Evolutionary conservation across 352 stramenopile genomes (phyloP), one percentile per base, ranked within the genome.

Genomic region (Blastocystis sp.): DNA sequence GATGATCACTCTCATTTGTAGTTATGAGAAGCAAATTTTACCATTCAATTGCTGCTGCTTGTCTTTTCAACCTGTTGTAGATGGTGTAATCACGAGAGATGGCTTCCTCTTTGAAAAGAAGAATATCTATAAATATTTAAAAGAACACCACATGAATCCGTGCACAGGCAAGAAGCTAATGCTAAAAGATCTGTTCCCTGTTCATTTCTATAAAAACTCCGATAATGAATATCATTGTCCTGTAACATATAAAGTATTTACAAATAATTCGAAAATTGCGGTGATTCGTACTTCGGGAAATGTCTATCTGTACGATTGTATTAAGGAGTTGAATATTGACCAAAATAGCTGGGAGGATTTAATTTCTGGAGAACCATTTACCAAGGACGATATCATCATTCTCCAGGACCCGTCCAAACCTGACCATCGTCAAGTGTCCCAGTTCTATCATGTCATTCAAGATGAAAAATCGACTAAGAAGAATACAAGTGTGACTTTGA

Each of bases 1-100:
- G 9, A 37, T 63, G 39, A 41, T n/a, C 18, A 34, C 9, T 43
- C 26, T 37, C 13, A 43, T 13, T 9, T 55, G 43, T 79, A 78
- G 66, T 30, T 55, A 90, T 20, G 79, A 92, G 54, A 81, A 91
- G 78, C 59, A 90, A 94, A 94, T 94, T 13, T 92, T 99, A 39
- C 96, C 96, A 47, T 99, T 99, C 92, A 95, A 98, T 90, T 98
- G 96, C 93, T 99, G 97, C 91, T 95, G 97, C 30, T 95, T 99
- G 90, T 98, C 94, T 2, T 93, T 99, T 63, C 95, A 97, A 94
- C 92, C 93, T 91, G 81, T 94, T 95, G 90, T 76, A 85, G 94
- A 97, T 66, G 82, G 88, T n/a, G 76, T 90, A 41, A 75, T 50
- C n/a, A 81, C 45, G 45, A 16, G 73, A 92, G 68, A 76, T 54